Evolutionary conservation across 345 rosid species (phyloP).

Genomic region (Garcia nutans): DNA sequence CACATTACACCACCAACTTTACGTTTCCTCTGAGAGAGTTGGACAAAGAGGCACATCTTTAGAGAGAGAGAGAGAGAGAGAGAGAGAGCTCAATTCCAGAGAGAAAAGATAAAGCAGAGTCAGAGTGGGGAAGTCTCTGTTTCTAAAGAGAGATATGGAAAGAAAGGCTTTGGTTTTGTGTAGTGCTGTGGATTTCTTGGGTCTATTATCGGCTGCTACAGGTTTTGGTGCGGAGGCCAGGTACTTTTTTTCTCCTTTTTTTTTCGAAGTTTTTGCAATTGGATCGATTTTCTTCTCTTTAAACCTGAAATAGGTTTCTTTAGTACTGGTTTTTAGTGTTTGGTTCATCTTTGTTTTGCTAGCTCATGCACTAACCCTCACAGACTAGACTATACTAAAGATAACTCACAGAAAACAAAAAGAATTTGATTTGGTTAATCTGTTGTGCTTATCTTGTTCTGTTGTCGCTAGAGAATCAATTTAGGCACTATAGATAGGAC

Average conservation of each 20-base stretch:
- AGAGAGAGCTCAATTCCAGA: neutral
- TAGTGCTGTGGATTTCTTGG: constrained; percentile 55
- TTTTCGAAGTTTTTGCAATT: neutral
- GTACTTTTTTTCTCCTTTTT: constrained; percentile 22
- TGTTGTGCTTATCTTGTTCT: neutral
- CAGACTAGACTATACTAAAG: neutral
- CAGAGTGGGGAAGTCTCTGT: neutral
- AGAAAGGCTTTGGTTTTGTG: constrained; percentile 56
- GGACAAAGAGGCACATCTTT: constrained; percentile 1
- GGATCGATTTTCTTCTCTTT: constrained; percentile 9
- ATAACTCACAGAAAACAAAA: neutral
- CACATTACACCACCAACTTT: constrained; percentile 9
- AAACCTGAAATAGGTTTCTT: neutral
- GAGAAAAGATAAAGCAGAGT: neutral
- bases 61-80: neutral
- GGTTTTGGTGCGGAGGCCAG: constrained; percentile 94
- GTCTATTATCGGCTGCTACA: constrained; percentile 67
- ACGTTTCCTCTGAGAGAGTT: constrained; percentile 7
- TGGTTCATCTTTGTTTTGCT: neutral
- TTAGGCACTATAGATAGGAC: neutral
- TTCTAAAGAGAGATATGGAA: constrained; percentile 43
- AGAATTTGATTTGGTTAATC: neutral
- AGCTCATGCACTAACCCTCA: neutral
- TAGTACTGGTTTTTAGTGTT: neutral
- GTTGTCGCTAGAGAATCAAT: neutral